phyloP scores from a whole-genome alignment of 2,329 filamentous ascomycete species.

The Lasiodiplodia citricola region DNA sequence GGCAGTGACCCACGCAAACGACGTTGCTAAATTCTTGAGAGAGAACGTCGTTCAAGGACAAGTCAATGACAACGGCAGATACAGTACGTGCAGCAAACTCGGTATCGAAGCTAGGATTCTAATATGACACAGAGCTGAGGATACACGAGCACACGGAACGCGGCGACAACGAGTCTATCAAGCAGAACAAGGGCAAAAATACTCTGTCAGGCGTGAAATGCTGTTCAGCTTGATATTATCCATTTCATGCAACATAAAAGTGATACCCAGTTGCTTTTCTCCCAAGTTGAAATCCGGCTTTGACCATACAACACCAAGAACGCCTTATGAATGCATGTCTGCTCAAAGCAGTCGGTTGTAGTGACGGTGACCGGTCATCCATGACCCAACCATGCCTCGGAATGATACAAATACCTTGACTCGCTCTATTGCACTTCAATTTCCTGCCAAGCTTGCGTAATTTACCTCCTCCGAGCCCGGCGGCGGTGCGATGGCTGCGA shows the following conservation, averaged over 20 bases:
- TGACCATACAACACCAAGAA: slow-evolving; percentile 31
- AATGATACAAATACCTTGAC: slow-evolving; percentile 8
- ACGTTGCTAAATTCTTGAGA: slow-evolving; percentile 78
- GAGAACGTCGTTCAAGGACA: slow-evolving; percentile 88
- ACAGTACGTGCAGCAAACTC: slow-evolving; percentile 58
- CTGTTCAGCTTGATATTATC: slow-evolving; percentile 39
- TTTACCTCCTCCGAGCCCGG: slow-evolving; percentile 81
- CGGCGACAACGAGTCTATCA: slow-evolving; percentile 91
- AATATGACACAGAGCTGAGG: slow-evolving; percentile 66
- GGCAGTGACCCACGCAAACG: slow-evolving; percentile 78
- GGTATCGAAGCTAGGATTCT: slow-evolving; percentile 26
- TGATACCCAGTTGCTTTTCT: slow-evolving; percentile 22
- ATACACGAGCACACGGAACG: slow-evolving; percentile 93
- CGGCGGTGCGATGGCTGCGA: slow-evolving; percentile 70
- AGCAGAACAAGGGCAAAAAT: slow-evolving; percentile 60
- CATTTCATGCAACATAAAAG: slow-evolving; percentile 6
- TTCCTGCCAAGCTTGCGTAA: slow-evolving; percentile 85
- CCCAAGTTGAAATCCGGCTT: not conserved
- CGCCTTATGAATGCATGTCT: slow-evolving; percentile 28
- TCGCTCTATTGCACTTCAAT: slow-evolving; percentile 42
- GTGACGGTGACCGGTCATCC: slow-evolving; percentile 34
- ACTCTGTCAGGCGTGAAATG: slow-evolving; percentile 43
- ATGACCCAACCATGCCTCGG: not conserved
- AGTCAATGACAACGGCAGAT: slow-evolving; percentile 54
- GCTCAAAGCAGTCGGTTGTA: not conserved